These are phyloP conservation scores for Purshia tridentata DNA, from an alignment of 306 rosid genomes.

Conservation along the genomic window DNA sequence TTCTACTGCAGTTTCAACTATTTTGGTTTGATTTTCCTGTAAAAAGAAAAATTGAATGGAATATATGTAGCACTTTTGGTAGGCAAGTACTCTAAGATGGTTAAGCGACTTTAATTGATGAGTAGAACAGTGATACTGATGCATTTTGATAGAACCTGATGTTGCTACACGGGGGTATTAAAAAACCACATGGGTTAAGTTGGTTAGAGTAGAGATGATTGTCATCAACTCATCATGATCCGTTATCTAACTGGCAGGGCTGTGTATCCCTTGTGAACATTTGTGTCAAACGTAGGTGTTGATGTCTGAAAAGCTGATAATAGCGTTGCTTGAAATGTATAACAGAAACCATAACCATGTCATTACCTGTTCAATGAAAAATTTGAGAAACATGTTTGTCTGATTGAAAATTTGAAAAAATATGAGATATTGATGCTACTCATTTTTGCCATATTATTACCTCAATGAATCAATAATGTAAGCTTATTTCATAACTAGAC, in stretches of 20 bases:
- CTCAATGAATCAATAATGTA: neutral
- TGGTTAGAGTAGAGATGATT: neutral
- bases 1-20: neutral
- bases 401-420: neutral
- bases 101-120: neutral
- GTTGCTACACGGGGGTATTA: neutral
- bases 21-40: neutral
- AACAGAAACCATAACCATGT: neutral
- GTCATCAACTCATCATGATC: neutral
- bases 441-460: neutral
- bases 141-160: neutral
- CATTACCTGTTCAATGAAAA: neutral
- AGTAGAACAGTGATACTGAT: neutral
- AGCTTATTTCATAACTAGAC: neutral
- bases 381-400: neutral
- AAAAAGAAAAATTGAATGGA: neutral
- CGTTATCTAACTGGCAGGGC: neutral
- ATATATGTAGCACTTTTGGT: constrained; percentile 1
- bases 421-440: neutral
- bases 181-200: neutral
- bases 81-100: neutral
- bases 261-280: neutral
- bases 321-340: neutral
- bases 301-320: neutral
- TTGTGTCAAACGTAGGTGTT: neutral